A percentile compares a stretch with the other conserved stretches of the same genome.
Evolutionary conservation across 352 stramenopile species (phyloP).

Genomic region (Thraustotheca clavata): DNA sequence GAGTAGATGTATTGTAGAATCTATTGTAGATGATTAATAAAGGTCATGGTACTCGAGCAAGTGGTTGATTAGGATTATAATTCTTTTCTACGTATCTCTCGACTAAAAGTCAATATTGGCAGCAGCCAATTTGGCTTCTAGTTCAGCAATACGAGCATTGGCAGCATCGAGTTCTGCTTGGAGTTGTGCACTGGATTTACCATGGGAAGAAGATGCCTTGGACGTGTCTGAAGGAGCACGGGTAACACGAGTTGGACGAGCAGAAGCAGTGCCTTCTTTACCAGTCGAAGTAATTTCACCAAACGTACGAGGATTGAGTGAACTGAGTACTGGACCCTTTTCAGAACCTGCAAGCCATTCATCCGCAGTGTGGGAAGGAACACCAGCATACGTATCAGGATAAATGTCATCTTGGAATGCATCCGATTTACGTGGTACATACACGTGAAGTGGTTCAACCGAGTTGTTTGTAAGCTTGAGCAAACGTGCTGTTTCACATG

Average conservation of each 20-base stretch:
- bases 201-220: not conserved
- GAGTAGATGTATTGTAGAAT: not conserved
- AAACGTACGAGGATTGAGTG: constrained; percentile 85
- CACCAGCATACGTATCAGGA: constrained; percentile 91
- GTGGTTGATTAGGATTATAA: constrained; percentile 14
- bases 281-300: constrained; percentile 82
- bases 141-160: constrained; percentile 73
- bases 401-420: constrained; percentile 99
- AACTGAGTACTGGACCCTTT: constrained; percentile 90
- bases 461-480: constrained; percentile 95
- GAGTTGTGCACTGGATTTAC: constrained; percentile 34
- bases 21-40: too few species aligned
- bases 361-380: constrained; percentile 92
- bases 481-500: constrained; percentile 93
- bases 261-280: constrained; percentile 33
- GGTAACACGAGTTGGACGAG: constrained; percentile 37
- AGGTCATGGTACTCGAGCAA: not conserved
- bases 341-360: constrained; percentile 94
- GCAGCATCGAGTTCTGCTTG: constrained; percentile 69
- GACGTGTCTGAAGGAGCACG: constrained; percentile 17
- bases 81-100: not conserved
- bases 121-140: constrained; percentile 71
- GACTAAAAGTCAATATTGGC: constrained; percentile 76
- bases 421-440: constrained; percentile 97
- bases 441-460: constrained; percentile 95